phyloP scores from a whole-genome alignment of 2,329 filamentous ascomycete species.

The Penicillium sp. region DNA sequence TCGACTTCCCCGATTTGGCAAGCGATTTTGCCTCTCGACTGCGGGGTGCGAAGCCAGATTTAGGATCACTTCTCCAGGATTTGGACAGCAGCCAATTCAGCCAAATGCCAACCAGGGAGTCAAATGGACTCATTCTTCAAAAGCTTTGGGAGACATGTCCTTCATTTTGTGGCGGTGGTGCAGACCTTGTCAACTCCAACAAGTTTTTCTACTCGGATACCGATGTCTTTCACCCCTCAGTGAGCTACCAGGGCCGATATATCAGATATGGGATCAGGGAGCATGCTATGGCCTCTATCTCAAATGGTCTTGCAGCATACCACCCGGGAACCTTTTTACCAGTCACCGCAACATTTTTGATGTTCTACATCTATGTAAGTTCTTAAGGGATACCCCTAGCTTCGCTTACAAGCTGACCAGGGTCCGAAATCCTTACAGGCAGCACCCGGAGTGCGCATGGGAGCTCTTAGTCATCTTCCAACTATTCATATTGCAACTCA shows the following conservation, averaged over 20 bases:
- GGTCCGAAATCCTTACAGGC: constrained; percentile 15
- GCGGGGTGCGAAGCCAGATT: background rate
- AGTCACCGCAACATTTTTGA: constrained; percentile 51
- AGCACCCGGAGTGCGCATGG: constrained; percentile 51
- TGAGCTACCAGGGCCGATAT: constrained; percentile 43
- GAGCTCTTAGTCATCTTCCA: constrained; percentile 47
- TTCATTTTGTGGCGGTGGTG: constrained; percentile 14
- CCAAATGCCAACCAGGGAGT: constrained; percentile 9
- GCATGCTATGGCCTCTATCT: constrained; percentile 81
- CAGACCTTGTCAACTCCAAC: constrained; percentile 20
- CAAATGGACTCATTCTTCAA: constrained; percentile 10
- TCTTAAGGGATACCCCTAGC: background rate
- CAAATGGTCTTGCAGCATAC: constrained; percentile 60
- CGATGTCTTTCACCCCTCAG: constrained; percentile 11
- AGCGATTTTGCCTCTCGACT: background rate
- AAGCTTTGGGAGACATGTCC: constrained; percentile 6
- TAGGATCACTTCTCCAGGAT: background rate
- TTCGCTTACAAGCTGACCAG: too few relatives aligned
- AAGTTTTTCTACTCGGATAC: constrained; percentile 7
- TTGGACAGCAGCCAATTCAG: constrained; percentile 5
- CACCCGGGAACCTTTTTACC: constrained; percentile 44
- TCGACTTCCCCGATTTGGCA: constrained; percentile 1
- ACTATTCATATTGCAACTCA: constrained; percentile 53
- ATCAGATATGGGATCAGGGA: constrained; percentile 85
- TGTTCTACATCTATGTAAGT: constrained; percentile 45